Evolutionary conservation across 176 grass and related monocot genomes (phyloP).

Genomic region (Musa itinerans): DNA sequence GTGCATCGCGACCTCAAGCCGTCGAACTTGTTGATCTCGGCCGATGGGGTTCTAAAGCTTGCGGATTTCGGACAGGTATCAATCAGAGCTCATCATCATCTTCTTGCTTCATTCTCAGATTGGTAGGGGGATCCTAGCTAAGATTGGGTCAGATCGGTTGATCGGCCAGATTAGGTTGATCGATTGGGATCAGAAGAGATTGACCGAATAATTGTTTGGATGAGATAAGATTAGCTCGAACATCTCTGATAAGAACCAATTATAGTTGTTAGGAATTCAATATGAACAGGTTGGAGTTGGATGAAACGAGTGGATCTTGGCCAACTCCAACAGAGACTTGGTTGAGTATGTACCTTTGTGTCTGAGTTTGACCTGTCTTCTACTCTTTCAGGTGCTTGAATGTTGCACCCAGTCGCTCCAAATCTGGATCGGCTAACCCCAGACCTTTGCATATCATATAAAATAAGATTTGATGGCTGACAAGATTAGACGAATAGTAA

Average conservation of each 20-base stretch:
- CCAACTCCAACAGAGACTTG: not conserved
- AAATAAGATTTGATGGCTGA: too few species aligned
- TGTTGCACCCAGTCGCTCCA: not conserved
- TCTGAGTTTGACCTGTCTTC: not conserved
- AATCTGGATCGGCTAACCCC: not conserved
- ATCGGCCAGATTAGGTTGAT: not conserved
- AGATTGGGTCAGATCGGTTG: too few species aligned
- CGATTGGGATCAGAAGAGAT: not conserved
- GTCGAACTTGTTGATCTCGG: constrained; percentile 77
- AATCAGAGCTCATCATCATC: not conserved
- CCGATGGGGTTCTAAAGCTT: constrained; percentile 61
- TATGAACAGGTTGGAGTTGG: not conserved
- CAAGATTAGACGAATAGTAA: too few species aligned
- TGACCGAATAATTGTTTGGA: not conserved
- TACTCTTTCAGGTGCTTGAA: not conserved
- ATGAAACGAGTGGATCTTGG: not conserved
- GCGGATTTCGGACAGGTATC: constrained; percentile 91
- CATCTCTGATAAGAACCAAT: not conserved
- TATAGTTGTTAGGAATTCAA: not conserved
- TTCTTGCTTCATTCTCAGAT: not conserved
- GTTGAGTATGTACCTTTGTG: not conserved
- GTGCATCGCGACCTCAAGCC: constrained; percentile 91
- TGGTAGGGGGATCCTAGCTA: not conserved
- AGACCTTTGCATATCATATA: too few species aligned
- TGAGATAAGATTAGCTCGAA: not conserved